Base-by-base conservation (phyloP, 305 asterid species). In the Solanum hybrid region DNA sequence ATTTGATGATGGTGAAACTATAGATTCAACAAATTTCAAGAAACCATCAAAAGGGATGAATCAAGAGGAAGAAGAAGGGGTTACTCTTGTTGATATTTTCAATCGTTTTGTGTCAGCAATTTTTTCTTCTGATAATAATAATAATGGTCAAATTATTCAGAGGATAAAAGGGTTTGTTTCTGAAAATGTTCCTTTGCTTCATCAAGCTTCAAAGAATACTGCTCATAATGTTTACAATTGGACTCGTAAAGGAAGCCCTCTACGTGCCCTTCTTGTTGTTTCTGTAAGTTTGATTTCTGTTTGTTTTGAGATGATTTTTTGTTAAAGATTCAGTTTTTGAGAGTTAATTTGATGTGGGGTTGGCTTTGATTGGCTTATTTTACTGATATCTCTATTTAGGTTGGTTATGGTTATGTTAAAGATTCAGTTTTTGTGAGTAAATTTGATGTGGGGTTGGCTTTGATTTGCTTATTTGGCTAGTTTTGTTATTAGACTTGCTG, bases 191-290 rank as follows among this genome's bases (percentile, higher is more conserved):
- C 97, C 97, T 42, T 95, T 94, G 93, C 94, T 96, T 91, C 95
- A 86, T 74, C 92, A 90, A 90, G 98, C 98, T 73, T 92, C 95
- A 24, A 89, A 76, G 90, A 97, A 96, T 91, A 91, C 96, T 12
- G 97, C 92, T 46, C 93, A 77, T 24, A 89, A 89, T 86, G 83
- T 95, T 86, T 92, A 95, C 83, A 28, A 61, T 90, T 97, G 99
- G 99, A 92, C 95, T 91, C 96, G 95, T 91, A 94, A 94, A 37
- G 99, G 99, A 84, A 90, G 93, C 90, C 92, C 96, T 18, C 91
- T 96, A 37, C 98, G 97, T 39, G 93, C 98, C 77, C 95, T 97
- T 61, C 94, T 97, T 51, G 96, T 96, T 89, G 91, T 94, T 84
- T 95, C 97, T 22, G 98, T 96, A 88, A 92, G 99, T 94, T 74